phyloP scores from a whole-genome alignment of 768 basidiomycete genomes.

The Podaxis mareebaensis region DNA sequence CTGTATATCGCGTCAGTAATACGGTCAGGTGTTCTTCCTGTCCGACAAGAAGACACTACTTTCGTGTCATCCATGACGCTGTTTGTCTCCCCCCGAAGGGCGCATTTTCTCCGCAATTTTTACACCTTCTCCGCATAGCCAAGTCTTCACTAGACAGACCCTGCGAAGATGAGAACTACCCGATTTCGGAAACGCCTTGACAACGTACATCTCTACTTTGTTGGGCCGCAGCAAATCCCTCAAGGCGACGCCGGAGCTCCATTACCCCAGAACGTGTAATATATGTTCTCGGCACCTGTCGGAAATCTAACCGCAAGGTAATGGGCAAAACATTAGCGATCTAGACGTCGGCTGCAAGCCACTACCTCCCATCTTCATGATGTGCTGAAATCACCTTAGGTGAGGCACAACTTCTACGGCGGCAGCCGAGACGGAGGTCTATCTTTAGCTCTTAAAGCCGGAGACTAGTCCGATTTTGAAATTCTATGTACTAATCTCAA shows the following conservation, averaged over 20 bases:
- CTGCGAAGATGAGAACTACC: not conserved
- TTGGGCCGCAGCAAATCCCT: constrained; percentile 6
- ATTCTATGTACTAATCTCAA: not conserved
- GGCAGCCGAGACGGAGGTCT: not conserved
- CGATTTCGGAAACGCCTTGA: not conserved
- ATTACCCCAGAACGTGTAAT: not conserved
- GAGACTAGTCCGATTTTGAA: constrained; percentile 1
- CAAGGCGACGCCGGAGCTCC: not conserved
- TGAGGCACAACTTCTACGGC: not conserved
- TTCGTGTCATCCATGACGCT: too few relatives aligned
- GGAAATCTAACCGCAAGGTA: not conserved
- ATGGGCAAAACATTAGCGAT: not conserved
- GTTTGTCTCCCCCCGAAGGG: too few relatives aligned
- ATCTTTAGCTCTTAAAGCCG: not conserved
- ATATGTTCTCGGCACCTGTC: not conserved
- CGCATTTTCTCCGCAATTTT: too few relatives aligned
- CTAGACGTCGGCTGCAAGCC: not conserved
- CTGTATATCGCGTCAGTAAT: too few relatives aligned
- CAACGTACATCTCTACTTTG: not conserved
- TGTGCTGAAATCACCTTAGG: not conserved
- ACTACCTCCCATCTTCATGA: not conserved
- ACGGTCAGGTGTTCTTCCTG: too few relatives aligned
- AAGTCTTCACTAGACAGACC: too few relatives aligned
- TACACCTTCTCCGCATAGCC: too few relatives aligned
- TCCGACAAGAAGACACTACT: too few relatives aligned